Conservation (phyloP, 1,284 basidiomycete species). For the Cutaneotrichosporon cavernicola region DNA sequence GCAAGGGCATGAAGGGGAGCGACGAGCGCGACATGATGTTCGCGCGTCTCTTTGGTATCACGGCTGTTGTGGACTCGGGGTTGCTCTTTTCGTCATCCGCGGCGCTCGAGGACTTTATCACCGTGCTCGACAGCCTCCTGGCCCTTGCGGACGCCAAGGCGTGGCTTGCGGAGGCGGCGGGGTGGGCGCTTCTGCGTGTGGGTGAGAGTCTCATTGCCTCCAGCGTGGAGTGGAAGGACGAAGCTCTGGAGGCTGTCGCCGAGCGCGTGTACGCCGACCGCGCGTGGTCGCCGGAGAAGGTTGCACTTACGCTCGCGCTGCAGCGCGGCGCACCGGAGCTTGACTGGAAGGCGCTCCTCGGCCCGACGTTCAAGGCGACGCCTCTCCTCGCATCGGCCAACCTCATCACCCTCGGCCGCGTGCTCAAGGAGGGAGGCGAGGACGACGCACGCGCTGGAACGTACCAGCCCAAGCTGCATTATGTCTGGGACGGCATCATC, state of each 20-base stretch:
- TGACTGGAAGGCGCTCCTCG: slow-evolving; percentile 68
- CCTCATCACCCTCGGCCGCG: slow-evolving; percentile 67
- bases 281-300: slow-evolving; percentile 80
- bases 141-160: slow-evolving; percentile 76
- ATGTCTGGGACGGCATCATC: slow-evolving; percentile 83
- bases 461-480: slow-evolving; percentile 90
- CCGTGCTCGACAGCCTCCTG: slow-evolving; percentile 66
- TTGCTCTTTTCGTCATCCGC: slow-evolving; percentile 67
- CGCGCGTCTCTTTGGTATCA: slow-evolving; percentile 86
- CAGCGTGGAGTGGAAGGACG: slow-evolving; percentile 67
- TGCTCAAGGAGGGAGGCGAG: slow-evolving; percentile 62
- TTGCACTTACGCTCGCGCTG: slow-evolving; percentile 74
- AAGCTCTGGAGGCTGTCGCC: slow-evolving; percentile 62
- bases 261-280: slow-evolving; percentile 61
- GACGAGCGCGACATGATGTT: slow-evolving; percentile 92
- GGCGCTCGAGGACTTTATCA: slow-evolving; percentile 61
- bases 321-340: slow-evolving; percentile 50
- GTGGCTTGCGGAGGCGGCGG: slow-evolving; percentile 88
- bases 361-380: slow-evolving; percentile 72
- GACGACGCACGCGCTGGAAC: slow-evolving; percentile 56
- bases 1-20: slow-evolving; percentile 74
- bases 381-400: slow-evolving; percentile 68
- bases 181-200: slow-evolving; percentile 74
- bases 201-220: slow-evolving; percentile 63
- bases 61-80: slow-evolving; percentile 75